phyloP scores from a whole-genome alignment of 2,329 filamentous ascomycete genomes.

The Coniochaeta hoffmannii region DNA sequence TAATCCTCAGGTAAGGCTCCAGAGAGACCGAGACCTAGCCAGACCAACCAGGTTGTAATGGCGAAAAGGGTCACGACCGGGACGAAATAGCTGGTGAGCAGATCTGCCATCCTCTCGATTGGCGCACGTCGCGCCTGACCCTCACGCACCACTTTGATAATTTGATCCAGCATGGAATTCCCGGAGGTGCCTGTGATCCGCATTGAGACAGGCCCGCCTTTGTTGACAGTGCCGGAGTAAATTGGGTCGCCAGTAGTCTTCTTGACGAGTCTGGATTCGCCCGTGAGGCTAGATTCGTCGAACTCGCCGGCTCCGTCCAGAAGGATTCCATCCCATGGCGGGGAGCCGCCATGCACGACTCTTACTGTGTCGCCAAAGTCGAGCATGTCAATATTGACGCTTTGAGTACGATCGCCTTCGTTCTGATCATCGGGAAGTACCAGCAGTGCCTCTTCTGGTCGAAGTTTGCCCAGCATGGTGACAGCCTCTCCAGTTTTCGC shows the following conservation, averaged over 20 bases:
- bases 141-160: slow-evolving; percentile 68
- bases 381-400: slow-evolving; percentile 57
- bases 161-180: slow-evolving; percentile 70
- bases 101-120: slow-evolving; percentile 66
- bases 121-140: slow-evolving; percentile 69
- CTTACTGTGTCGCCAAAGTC: slow-evolving; percentile 69
- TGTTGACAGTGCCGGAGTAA: slow-evolving; percentile 72
- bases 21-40: slow-evolving; percentile 57
- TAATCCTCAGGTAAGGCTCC: slow-evolving; percentile 50
- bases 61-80: slow-evolving; percentile 64
- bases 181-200: slow-evolving; percentile 58
- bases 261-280: slow-evolving; percentile 61
- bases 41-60: slow-evolving; percentile 63
- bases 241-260: slow-evolving; percentile 58
- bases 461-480: slow-evolving; percentile 66
- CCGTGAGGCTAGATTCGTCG: slow-evolving; percentile 86
- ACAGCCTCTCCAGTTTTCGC: slow-evolving; percentile 84
- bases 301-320: slow-evolving; percentile 59
- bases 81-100: slow-evolving; percentile 69
- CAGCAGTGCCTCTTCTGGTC: slow-evolving; percentile 69
- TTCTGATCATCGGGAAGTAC: slow-evolving; percentile 37
- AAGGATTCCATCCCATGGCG: slow-evolving; percentile 72
- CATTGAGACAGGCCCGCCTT: slow-evolving; percentile 53
- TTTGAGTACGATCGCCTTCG: slow-evolving; percentile 22
- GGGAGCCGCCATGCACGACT: slow-evolving; percentile 72